Evolutionary conservation across 129 eudicot species (phyloP).

Genomic region (Cynara cardunculus): DNA sequence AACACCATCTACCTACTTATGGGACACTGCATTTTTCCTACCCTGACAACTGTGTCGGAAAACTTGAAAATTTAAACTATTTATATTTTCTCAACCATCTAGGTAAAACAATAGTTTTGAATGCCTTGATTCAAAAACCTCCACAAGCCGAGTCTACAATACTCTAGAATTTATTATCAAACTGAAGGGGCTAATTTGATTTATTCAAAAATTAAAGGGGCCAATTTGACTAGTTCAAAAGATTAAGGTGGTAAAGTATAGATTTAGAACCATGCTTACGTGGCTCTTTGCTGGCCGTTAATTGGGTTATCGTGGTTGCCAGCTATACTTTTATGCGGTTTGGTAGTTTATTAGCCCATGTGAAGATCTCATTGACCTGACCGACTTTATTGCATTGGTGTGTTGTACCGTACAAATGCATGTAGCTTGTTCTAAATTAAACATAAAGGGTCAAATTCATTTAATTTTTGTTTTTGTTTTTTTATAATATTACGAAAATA

Average conservation of each 20-base stretch:
- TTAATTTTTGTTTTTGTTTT: not conserved
- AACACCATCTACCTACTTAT: not conserved
- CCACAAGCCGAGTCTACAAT: not conserved
- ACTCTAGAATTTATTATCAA: not conserved
- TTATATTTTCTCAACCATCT: too few species aligned
- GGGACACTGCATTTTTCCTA: not conserved
- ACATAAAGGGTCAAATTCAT: not conserved
- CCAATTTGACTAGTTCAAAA: not conserved
- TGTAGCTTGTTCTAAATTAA: not conserved
- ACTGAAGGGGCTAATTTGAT: not conserved
- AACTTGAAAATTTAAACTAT: not conserved
- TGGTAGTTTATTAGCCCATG: conserved; percentile 8
- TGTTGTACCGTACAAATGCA: conserved; percentile 1
- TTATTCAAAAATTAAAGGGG: not conserved
- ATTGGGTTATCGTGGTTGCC: conserved; percentile 12
- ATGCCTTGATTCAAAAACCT: not conserved
- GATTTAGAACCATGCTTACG: not conserved
- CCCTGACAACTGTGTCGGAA: not conserved
- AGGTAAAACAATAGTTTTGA: too few species aligned
- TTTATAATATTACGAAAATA: not conserved
- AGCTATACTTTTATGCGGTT: conserved; percentile 9
- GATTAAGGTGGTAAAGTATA: not conserved
- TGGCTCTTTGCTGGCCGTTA: conserved; percentile 24
- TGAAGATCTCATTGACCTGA: not conserved
- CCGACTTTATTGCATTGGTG: not conserved